A percentile compares a stretch with the other conserved stretches of the same genome.
phyloP scores from a whole-genome alignment of 2,329 filamentous ascomycete species.

The Thermothelomyces thermophilus region DNA sequence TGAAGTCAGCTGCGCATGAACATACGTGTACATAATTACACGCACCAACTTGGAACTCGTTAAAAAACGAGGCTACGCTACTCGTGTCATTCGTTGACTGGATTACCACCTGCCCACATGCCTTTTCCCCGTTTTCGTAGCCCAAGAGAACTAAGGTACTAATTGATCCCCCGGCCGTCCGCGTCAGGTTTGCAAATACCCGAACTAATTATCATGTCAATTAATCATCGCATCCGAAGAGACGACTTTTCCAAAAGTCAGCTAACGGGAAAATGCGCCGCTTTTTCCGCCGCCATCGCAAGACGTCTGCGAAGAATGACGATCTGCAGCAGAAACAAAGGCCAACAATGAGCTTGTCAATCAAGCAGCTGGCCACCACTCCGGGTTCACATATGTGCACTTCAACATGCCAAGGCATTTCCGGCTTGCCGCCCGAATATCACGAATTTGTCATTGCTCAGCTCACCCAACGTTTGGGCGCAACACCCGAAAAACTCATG shows the following conservation, averaged over 20 bases:
- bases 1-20: conserved; percentile 5
- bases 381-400: neutral
- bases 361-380: neutral
- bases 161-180: too few species aligned
- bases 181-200: neutral
- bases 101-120: too few species aligned
- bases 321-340: neutral
- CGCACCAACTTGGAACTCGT: too few species aligned
- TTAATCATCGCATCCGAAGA: neutral
- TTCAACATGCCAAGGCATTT: neutral
- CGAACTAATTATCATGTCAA: neutral
- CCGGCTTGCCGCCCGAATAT: neutral
- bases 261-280: neutral
- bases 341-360: neutral
- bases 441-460: neutral
- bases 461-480: neutral
- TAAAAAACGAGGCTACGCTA: too few species aligned
- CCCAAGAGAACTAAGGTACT: too few species aligned
- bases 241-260: neutral
- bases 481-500: neutral
- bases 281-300: neutral
- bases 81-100: too few species aligned
- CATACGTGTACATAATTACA: too few species aligned
- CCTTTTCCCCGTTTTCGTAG: too few species aligned
- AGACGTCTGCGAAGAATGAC: neutral